Evolutionary conservation across 768 basidiomycete species (phyloP), one percentile per base, ranked within the genome.

Genomic region (Mycena albidolilacea): DNA sequence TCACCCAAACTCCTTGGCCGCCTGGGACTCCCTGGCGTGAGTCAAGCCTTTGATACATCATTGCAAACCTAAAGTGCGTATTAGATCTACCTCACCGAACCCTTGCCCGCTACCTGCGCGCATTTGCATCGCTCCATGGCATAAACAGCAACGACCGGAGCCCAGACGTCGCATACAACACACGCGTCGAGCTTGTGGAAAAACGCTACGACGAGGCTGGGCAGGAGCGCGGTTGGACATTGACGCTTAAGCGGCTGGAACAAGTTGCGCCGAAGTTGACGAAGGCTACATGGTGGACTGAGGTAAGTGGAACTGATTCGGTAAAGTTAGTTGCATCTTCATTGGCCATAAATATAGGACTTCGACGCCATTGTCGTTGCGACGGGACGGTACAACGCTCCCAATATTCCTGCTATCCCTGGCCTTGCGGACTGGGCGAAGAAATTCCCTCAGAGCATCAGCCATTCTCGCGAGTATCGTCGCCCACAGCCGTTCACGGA

Each of bases 151-250:
- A 88, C 67, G 87, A 87, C 63, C 76, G 76, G 4, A 86, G 81
- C 67, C 80, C 82, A 0, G 76, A 82, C n/a, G 73, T 84, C 3
- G 81, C 82, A 1, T 88, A 85, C 78, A 86, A 86, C 75, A 89
- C 88, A 0, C 85, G 88, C 7, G 87, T 89, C 0, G 87, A 89
- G 67, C 79, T 77, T 7, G 79, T 85, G 21, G 82, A 87, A 70
- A 89, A 88, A 67, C 76, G 81, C 1, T 68, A 76, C n/a, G 78
- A 83, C 69, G 77, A 67, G 5, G 52, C 72, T 17, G 82, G 82
- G 0, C 62, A 79, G 39, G 80, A 84, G 43, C 76, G 75, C 12
- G 84, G 84, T 4, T 85, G 84, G 85, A 81, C 76, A 0, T 64
- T 85, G 23, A 82, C 81, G 11, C 72, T 83, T 21, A 84, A 84